Evolutionary conservation across 371 early-diverging fungal species (phyloP).

Genomic region (Rhizopus delemar): DNA sequence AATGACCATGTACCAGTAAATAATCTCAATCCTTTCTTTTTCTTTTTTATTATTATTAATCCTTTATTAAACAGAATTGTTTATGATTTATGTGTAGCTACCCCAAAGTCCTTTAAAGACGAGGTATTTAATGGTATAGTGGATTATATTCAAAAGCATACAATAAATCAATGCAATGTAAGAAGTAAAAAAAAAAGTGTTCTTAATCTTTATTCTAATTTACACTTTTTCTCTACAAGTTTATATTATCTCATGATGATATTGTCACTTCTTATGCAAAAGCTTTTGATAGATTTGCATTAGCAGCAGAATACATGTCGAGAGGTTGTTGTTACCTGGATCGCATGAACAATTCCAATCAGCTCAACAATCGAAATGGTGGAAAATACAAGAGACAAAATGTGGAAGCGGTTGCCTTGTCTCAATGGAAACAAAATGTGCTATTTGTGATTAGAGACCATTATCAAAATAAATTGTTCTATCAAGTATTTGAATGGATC

Average conservation of each 20-base stretch:
- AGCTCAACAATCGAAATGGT: conserved; percentile 16
- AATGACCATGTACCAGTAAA: conserved; percentile 76
- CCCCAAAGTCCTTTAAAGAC: conserved; percentile 73
- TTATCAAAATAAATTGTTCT: conserved; percentile 67
- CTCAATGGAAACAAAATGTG: conserved; percentile 75
- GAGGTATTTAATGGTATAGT: conserved; percentile 70
- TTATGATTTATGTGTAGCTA: conserved; percentile 72
- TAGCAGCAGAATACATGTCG: conserved; percentile 67
- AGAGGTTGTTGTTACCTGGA: conserved; percentile 78
- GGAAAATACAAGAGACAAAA: conserved; percentile 65
- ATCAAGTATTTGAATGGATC: conserved; percentile 72
- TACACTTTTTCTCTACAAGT: conserved; percentile 27
- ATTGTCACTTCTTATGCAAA: conserved; percentile 71
- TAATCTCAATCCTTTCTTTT: conserved; percentile 11
- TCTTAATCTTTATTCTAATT: neutral
- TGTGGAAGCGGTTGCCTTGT: conserved; percentile 71
- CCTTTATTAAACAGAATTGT: conserved; percentile 33
- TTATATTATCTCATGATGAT: conserved; percentile 66
- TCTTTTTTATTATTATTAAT: conserved; percentile 1
- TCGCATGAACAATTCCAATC: conserved; percentile 46
- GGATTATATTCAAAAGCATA: conserved; percentile 65
- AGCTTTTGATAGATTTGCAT: conserved; percentile 70
- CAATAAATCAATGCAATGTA: conserved; percentile 59
- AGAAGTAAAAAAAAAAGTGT: conserved; percentile 6
- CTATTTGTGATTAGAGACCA: conserved; percentile 61